phyloP scores from a whole-genome alignment of 75 land plant species.

The Pinus taeda region DNA sequence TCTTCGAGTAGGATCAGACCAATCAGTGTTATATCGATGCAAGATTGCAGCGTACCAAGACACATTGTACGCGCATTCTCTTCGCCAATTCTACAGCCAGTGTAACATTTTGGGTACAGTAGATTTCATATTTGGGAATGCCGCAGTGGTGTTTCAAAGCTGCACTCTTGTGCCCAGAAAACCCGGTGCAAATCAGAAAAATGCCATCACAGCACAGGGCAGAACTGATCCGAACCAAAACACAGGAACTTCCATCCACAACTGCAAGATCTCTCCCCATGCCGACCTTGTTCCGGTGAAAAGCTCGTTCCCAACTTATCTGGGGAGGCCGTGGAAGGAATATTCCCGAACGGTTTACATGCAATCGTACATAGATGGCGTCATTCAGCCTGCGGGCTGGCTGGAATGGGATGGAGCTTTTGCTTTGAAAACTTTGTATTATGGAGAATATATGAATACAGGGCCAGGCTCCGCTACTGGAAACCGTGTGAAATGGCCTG shows the following conservation, averaged over 20 bases:
- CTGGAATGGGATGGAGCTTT: no score
- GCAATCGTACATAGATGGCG: background rate
- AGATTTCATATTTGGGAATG: constrained; percentile 27
- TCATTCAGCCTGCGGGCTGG: no score
- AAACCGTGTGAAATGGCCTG: constrained; percentile 2
- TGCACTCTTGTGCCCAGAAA: constrained; percentile 7
- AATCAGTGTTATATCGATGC: constrained; percentile 5
- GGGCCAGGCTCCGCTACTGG: constrained; percentile 12
- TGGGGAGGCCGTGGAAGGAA: constrained; percentile 23
- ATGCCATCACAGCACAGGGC: constrained; percentile 22
- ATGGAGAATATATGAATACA: constrained; percentile 28
- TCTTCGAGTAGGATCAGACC: constrained; percentile 9
- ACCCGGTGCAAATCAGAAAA: constrained; percentile 6
- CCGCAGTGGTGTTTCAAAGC: constrained; percentile 24
- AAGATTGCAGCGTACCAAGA: constrained; percentile 26
- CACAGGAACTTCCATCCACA: constrained; percentile 22
- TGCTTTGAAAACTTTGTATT: constrained; percentile 8
- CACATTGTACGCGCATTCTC: constrained; percentile 20
- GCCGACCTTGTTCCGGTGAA: background rate
- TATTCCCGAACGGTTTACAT: constrained; percentile 17
- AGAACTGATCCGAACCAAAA: constrained; percentile 18
- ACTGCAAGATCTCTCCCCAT: constrained; percentile 9
- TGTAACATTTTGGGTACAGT: constrained; percentile 23
- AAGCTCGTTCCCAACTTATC: background rate
- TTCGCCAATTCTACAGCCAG: constrained; percentile 24